These are phyloP conservation scores for Diplosphaera chodatii DNA, from an alignment of 139 green algal genomes.

Conservation along the genomic window DNA sequence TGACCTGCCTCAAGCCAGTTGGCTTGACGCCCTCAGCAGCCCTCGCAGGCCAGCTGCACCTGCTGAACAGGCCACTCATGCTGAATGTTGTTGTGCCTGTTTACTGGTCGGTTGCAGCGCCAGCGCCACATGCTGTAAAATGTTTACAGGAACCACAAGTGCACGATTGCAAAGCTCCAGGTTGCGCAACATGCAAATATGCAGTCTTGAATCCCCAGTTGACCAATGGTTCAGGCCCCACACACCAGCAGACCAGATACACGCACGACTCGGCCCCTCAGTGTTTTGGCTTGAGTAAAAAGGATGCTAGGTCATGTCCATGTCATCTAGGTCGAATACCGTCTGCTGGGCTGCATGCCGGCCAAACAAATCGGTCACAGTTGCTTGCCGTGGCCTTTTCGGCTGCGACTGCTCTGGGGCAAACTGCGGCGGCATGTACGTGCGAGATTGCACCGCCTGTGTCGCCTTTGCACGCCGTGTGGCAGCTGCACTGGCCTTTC, in stretches of 20 bases:
- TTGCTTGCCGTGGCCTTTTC: conserved; percentile 3
- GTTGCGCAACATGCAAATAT: too few species aligned
- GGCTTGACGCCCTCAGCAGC: conserved; percentile 1
- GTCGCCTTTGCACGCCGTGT: conserved; percentile 6
- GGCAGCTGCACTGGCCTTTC: background rate
- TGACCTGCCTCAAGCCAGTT: too few species aligned
- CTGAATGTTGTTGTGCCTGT: background rate
- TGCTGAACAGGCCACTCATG: background rate
- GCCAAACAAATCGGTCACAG: conserved; percentile 4
- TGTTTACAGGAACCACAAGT: background rate
- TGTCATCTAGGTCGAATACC: background rate
- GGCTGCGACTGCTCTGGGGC: background rate
- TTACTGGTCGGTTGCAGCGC: background rate
- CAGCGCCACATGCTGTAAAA: background rate
- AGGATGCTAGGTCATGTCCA: background rate
- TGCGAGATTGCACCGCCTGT: background rate
- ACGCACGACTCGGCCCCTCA: too few species aligned
- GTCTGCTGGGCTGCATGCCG: background rate
- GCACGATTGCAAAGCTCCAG: too few species aligned
- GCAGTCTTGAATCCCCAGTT: too few species aligned
- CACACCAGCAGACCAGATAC: too few species aligned
- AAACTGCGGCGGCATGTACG: too few species aligned
- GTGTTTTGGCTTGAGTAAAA: too few species aligned
- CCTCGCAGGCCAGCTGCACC: background rate
- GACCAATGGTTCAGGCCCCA: too few species aligned